These are phyloP conservation scores for Rhodotorula glutinis DNA, from an alignment of 1,284 basidiomycete genomes.

Conservation along the genomic window DNA sequence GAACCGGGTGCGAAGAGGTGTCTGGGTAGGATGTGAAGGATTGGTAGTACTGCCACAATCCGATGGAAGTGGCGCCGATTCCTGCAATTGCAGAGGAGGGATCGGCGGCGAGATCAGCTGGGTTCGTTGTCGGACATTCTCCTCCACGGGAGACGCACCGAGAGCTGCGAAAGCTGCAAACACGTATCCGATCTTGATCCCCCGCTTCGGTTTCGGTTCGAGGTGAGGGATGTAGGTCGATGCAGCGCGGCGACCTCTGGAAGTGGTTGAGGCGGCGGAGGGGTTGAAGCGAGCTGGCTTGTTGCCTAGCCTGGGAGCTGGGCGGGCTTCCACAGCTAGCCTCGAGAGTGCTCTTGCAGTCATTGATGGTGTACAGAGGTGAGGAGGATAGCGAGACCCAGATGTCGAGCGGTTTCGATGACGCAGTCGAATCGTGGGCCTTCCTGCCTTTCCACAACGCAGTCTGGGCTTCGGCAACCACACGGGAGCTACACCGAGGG, in stretches of 20 bases:
- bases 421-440: no score
- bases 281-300: background rate
- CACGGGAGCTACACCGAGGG: no score
- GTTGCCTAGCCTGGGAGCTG: background rate
- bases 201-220: conserved; percentile 11
- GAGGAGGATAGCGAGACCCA: background rate
- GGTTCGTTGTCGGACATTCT: no score
- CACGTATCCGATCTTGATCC: conserved; percentile 32
- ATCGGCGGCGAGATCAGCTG: no score
- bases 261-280: no score
- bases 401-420: no score
- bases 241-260: conserved; percentile 3
- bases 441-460: no score
- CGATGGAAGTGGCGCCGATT: conserved; percentile 31
- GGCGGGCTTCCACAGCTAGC: no score
- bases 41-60: conserved; percentile 36
- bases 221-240: conserved; percentile 17
- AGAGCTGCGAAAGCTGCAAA: conserved; percentile 27
- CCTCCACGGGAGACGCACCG: conserved; percentile 13
- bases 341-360: no score
- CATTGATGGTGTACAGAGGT: background rate
- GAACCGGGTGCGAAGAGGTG: conserved; percentile 21
- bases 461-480: no score
- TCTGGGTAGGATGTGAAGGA: conserved; percentile 35
- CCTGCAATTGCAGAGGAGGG: conserved; percentile 9